Evolutionary conservation across 2,329 filamentous ascomycete species (phyloP).

Genomic region (Xylariomycetidae sp.): DNA sequence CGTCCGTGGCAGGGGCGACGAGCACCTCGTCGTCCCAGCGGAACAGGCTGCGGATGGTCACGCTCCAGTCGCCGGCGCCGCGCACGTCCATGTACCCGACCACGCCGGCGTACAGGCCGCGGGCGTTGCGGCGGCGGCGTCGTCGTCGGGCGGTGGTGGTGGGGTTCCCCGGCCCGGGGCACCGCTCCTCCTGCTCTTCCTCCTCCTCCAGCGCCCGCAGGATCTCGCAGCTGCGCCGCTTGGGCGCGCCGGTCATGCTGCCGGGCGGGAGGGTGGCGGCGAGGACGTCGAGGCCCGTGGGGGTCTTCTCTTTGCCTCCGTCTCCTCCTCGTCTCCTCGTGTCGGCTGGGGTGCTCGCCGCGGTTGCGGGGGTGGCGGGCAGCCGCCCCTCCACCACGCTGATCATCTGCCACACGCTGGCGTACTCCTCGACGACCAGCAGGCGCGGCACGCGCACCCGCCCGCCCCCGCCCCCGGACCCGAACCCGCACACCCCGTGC

Average conservation of each 20-base stretch:
- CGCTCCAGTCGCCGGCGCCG: conserved; percentile 83
- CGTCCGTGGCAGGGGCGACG: not conserved
- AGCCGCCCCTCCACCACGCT: conserved; percentile 74
- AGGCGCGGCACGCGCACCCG: conserved; percentile 73
- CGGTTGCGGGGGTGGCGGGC: conserved; percentile 16
- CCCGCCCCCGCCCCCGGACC: too few species aligned
- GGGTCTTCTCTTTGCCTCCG: not conserved
- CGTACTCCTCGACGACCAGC: conserved; percentile 85
- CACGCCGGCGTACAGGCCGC: conserved; percentile 81
- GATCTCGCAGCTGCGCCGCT: conserved; percentile 85
- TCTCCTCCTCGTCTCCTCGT: too few species aligned
- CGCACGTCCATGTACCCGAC: conserved; percentile 85
- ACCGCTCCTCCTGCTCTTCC: not conserved
- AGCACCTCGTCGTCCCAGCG: conserved; percentile 56
- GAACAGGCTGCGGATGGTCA: conserved; percentile 81
- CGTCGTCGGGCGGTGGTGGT: too few species aligned
- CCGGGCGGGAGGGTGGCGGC: conserved; percentile 77
- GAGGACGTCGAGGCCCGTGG: conserved; percentile 69
- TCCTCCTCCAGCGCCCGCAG: conserved; percentile 59
- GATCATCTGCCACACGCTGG: conserved; percentile 86
- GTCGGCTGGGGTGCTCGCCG: too few species aligned
- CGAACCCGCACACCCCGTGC: conserved; percentile 73
- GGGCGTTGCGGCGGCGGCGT: conserved; percentile 38
- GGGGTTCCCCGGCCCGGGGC: not conserved
- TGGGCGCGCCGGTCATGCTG: conserved; percentile 94